Evolutionary conservation across 345 rosid species (phyloP).

Genomic region (Isatis tinctoria): DNA sequence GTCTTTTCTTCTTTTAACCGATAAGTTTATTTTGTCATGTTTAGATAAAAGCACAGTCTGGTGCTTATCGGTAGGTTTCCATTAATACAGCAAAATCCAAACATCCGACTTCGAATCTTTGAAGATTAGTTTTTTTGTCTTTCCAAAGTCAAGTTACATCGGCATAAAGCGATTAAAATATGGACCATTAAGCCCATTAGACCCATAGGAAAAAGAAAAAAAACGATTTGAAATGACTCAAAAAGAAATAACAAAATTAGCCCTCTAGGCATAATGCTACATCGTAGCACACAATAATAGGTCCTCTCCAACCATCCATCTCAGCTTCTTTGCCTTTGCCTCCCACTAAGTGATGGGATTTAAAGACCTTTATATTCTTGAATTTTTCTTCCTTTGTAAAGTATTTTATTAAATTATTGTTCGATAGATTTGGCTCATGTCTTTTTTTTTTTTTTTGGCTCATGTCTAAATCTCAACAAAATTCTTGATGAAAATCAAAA

Average conservation of each 20-base stretch:
- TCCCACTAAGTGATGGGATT: constrained; percentile 28
- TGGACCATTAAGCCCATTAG: constrained; percentile 7
- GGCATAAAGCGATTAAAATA: constrained; percentile 1
- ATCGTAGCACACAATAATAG: constrained; percentile 8
- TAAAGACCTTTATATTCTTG: constrained; percentile 9
- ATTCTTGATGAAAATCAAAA: constrained; percentile 3
- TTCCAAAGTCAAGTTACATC: constrained; percentile 17
- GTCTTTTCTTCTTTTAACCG: constrained; percentile 8
- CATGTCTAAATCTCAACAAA: constrained; percentile 22
- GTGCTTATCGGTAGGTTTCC: background rate
- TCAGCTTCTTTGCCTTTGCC: constrained; percentile 8
- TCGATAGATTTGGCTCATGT: constrained; percentile 17
- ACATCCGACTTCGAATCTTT: background rate
- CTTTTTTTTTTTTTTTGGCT: no score
- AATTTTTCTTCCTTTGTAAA: background rate
- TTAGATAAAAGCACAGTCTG: background rate
- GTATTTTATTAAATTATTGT: background rate
- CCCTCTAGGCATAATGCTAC: constrained; percentile 7
- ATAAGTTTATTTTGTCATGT: background rate
- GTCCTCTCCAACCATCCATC: constrained; percentile 20
- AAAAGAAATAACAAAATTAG: constrained; percentile 1
- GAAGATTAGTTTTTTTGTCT: background rate
- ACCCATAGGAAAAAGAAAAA: background rate
- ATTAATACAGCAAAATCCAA: background rate
- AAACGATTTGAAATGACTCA: constrained; percentile 5